Evolutionary conservation across 306 rosid genomes (phyloP), one percentile per base, ranked within the genome.

Genomic region (Cucurbita maxima): DNA sequence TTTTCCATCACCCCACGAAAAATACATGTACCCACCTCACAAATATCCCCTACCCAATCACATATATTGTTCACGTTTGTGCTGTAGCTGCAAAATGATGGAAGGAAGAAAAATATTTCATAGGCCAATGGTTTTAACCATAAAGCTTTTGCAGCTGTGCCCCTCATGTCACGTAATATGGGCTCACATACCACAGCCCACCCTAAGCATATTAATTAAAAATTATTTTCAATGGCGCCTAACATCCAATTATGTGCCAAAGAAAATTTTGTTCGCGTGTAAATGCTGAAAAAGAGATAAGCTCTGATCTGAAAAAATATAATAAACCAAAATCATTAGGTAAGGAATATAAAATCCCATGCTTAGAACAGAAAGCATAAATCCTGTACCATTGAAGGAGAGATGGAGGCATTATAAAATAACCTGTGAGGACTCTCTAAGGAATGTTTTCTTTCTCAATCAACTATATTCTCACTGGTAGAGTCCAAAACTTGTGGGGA

Each of bases 381-480:
- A 76, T 20, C 54, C 41, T 19, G 10, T 38, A 74, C 50, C 75
- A 74, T 60, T 55, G 75, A 13, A 22, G 72, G 78, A 63, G 13
- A 69, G 58, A 62, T 77, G 36, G 58, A 71, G 70, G 44, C 45
- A 71, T 68, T 71, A 61, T 53, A 76, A 77, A 77, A 58, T 63
- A 82, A 67, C 53, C 41, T 71, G 72, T 50, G 79, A 66, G 80
- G 66, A 80, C 82, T 80, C 82, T 57, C 48, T 68, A 53, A 67
- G 45, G 58, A 47, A 73, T 82, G 73, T 52, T 78, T 66, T 12
- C 77, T 75, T 74, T 63, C 76, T 73, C 83, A 51, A 30, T 68
- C 78, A 73, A 52, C 83, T 52, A 83, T 76, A 79, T 71, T 79
- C 83, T 66, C 76, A 72, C 60, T 73, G 75, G 57, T 73, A 69